phyloP scores from a whole-genome alignment of 2,329 filamentous ascomycete species.

The Colletotrichum coccodes region DNA sequence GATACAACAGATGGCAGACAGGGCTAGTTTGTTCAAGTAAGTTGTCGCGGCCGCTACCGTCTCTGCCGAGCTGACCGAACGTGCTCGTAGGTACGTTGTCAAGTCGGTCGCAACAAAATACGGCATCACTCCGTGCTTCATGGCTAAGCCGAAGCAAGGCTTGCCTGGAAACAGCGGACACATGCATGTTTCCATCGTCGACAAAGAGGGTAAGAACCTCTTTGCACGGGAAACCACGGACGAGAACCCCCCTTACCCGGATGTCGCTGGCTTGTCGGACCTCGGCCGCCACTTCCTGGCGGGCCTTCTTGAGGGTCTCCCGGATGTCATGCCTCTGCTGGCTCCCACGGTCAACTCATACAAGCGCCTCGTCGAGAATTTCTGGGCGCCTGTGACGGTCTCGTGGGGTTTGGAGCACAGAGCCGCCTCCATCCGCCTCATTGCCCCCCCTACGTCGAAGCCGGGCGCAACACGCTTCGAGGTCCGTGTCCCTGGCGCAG shows the following conservation, averaged over 20 bases:
- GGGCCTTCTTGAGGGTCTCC: constrained; percentile 86
- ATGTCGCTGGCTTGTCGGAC: constrained; percentile 85
- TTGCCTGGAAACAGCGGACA: constrained; percentile 96
- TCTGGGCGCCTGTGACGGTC: constrained; percentile 98
- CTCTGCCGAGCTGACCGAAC: not conserved
- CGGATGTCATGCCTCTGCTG: constrained; percentile 94
- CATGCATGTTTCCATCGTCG: constrained; percentile 91
- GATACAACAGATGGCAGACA: constrained; percentile 89
- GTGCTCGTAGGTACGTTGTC: constrained; percentile 72
- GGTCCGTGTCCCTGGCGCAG: constrained; percentile 92
- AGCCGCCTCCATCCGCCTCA: constrained; percentile 88
- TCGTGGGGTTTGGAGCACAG: constrained; percentile 98
- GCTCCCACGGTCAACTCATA: constrained; percentile 98
- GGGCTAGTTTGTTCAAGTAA: constrained; percentile 89
- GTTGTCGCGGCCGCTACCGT: constrained; percentile 33
- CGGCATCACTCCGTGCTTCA: constrained; percentile 96
- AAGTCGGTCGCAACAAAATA: constrained; percentile 89
- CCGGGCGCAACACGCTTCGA: constrained; percentile 91
- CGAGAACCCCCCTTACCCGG: constrained; percentile 75
- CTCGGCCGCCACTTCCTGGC: constrained; percentile 93
- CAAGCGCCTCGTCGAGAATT: constrained; percentile 97
- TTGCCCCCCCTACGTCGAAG: constrained; percentile 87
- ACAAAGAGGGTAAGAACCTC: constrained; percentile 83
- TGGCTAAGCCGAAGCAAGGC: constrained; percentile 94
- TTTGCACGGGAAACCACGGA: constrained; percentile 77